A percentile compares a stretch with the other conserved stretches of the same genome.
Conservation (phyloP, 2,329 filamentous ascomycete genomes). For the Talaromyces sp. region DNA sequence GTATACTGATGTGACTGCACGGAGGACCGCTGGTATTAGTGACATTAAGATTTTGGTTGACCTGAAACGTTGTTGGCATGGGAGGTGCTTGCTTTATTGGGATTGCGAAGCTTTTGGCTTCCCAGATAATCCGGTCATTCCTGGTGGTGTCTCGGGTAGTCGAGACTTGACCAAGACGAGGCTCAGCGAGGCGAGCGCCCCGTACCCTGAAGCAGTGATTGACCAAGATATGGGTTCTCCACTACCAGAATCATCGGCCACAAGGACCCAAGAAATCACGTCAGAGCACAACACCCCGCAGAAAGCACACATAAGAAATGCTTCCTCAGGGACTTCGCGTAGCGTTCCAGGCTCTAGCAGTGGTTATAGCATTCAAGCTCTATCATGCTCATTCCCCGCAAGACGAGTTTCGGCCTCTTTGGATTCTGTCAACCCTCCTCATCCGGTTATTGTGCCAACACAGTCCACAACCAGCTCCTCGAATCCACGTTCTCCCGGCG, state of each 20-base stretch:
- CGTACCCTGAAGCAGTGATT: conserved; percentile 14
- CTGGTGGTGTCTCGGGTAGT: conserved; percentile 67
- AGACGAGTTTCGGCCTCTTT: conserved; percentile 33
- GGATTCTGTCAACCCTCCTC: conserved; percentile 30
- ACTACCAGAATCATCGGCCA: background rate
- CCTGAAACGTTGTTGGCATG: conserved; percentile 94
- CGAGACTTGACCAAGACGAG: conserved; percentile 42
- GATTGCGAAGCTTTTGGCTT: conserved; percentile 64
- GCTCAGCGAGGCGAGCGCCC: conserved; percentile 31
- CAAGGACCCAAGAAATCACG: background rate
- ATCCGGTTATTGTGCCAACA: conserved; percentile 36
- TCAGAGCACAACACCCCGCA: background rate
- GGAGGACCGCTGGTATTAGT: conserved; percentile 51
- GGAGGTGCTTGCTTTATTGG: conserved; percentile 87
- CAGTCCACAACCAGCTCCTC: conserved; percentile 25
- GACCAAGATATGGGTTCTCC: conserved; percentile 1
- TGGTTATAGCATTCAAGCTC: conserved; percentile 51
- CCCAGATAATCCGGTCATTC: conserved; percentile 63
- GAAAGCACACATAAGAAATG: conserved; percentile 6
- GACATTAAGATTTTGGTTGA: conserved; percentile 86
- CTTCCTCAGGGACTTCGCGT: conserved; percentile 10
- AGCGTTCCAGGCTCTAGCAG: conserved; percentile 22
- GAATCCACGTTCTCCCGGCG: conserved; percentile 22
- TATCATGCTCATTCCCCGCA: conserved; percentile 56
- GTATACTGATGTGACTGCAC: conserved; percentile 47